Evolutionary conservation across 768 basidiomycete genomes (phyloP), one percentile per base, ranked within the genome.

Genomic region (Panaeolus papilionaceus): DNA sequence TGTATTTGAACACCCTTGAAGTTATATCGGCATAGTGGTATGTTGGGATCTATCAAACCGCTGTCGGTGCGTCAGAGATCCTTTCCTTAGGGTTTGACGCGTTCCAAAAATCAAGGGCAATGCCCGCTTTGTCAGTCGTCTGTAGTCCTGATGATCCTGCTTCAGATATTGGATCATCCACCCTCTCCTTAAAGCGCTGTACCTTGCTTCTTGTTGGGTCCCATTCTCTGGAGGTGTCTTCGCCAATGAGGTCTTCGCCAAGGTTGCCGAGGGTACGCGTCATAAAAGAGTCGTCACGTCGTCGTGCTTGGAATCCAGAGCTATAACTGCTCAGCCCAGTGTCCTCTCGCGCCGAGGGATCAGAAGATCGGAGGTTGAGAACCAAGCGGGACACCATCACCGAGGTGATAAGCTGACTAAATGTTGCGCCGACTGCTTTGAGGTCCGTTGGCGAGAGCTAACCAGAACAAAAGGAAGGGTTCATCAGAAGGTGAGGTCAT

Each of bases 401-500:
- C 18, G 70, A 33, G 18, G 70, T 71, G 40, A 71, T 68, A 39
- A 71, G 26, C 38, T 68, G 70, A 61, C 70, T 71, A 62, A 71
- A 71, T 14, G 70, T 68, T n/a, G 70, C 70, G 9, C 67, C 70
- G 11, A 71, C 39, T n/a, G 70, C 65, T 62, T 64, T 66, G 9
- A 71, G 47, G 38, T 67, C 70, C 9, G 64, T 16, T 14, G 51
- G 45, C 28, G 62, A 62, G 42, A 64, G 39, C 61, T 68, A 49
- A 11, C 14, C 42, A 23, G 20, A 23, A 62, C 7, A 33, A 54
- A 37, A 45, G 28, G 14, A 38, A 33, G 2, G 54, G 14, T 51
- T 23, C n/a, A 51, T 63, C 20, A 63, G 23, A 23, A 64, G 6
- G 18, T 51, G 0, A 51, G 10, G 28, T 16, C 54, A 49, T 61